A percentile compares a stretch with the other conserved stretches of the same genome.
These are phyloP conservation scores for Fusarium devonianum DNA, from an alignment of 2,329 filamentous ascomycete genomes.

Conservation along the genomic window DNA sequence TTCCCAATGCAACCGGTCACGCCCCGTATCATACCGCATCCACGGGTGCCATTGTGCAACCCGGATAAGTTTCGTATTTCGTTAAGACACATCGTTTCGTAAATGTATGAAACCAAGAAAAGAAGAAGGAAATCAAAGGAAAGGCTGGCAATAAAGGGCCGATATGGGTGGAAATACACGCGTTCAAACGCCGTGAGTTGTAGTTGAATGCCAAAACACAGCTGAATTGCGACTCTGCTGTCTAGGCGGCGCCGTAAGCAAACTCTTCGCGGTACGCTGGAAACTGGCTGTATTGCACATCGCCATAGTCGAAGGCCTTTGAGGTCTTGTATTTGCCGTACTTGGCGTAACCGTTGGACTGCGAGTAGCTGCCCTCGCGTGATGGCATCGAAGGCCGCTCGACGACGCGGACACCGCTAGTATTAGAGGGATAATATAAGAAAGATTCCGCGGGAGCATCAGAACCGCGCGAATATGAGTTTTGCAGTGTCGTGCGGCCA, in stretches of 20 bases:
- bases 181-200: conserved; percentile 40
- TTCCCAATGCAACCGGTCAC: conserved; percentile 27
- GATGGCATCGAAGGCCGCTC: conserved; percentile 44
- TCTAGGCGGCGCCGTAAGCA: conserved; percentile 23
- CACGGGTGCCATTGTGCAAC: conserved; percentile 34
- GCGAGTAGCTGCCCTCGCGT: conserved; percentile 45
- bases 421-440: conserved; percentile 35
- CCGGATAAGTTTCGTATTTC: conserved; percentile 43
- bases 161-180: conserved; percentile 39
- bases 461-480: conserved; percentile 40
- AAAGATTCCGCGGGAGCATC: conserved; percentile 35
- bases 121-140: conserved; percentile 33
- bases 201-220: conserved; percentile 21
- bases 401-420: conserved; percentile 30
- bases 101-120: conserved; percentile 39
- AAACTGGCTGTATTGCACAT: conserved; percentile 46
- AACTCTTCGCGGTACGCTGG: conserved; percentile 40
- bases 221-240: not conserved
- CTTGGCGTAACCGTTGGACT: conserved; percentile 33
- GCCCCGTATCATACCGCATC: conserved; percentile 41
- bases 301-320: conserved; percentile 41
- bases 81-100: conserved; percentile 47
- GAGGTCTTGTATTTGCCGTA: conserved; percentile 48
- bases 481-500: conserved; percentile 40
- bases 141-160: conserved; percentile 26